These are phyloP conservation scores for Jamesozyma hellenica DNA, from an alignment of 805 yeast genomes.

Conservation along the genomic window DNA sequence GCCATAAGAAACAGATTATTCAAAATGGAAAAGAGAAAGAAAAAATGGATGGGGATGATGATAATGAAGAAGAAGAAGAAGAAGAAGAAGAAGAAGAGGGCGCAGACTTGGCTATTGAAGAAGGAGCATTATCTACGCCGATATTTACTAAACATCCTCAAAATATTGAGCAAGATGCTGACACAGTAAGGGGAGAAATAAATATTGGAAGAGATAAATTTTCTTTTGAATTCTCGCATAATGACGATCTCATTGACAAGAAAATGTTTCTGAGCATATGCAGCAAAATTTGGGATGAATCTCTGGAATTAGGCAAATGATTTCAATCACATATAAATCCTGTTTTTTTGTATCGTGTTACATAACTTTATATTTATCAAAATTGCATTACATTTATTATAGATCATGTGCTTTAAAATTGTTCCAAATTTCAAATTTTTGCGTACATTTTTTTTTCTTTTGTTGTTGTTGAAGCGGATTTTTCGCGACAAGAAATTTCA, in stretches of 20 bases:
- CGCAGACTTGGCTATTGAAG: slow-evolving; percentile 23
- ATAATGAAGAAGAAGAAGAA: slow-evolving; percentile 1
- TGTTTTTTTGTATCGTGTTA: no score
- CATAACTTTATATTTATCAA: no score
- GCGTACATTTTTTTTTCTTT: no score
- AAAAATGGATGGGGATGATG: slow-evolving; percentile 1
- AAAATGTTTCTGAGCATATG: slow-evolving; percentile 28
- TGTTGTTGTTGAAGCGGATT: no score
- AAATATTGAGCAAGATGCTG: neutral
- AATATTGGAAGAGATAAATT: slow-evolving; percentile 19
- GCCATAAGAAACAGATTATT: neutral
- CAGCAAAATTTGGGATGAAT: slow-evolving; percentile 28
- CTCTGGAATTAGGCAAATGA: slow-evolving; percentile 3
- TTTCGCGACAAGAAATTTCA: no score
- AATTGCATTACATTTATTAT: no score
- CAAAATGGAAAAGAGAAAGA: neutral
- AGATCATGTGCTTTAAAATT: no score
- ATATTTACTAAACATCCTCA: slow-evolving; percentile 5
- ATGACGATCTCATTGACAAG: slow-evolving; percentile 16
- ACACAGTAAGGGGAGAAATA: slow-evolving; percentile 17
- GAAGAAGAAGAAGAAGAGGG: slow-evolving; percentile 14
- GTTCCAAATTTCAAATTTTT: no score
- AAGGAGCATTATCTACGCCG: slow-evolving; percentile 15
- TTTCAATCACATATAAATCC: no score
- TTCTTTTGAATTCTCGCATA: slow-evolving; percentile 20